These are phyloP conservation scores for Noccaea bulbosa DNA, from an alignment of 345 rosid species.

Conservation along the genomic window DNA sequence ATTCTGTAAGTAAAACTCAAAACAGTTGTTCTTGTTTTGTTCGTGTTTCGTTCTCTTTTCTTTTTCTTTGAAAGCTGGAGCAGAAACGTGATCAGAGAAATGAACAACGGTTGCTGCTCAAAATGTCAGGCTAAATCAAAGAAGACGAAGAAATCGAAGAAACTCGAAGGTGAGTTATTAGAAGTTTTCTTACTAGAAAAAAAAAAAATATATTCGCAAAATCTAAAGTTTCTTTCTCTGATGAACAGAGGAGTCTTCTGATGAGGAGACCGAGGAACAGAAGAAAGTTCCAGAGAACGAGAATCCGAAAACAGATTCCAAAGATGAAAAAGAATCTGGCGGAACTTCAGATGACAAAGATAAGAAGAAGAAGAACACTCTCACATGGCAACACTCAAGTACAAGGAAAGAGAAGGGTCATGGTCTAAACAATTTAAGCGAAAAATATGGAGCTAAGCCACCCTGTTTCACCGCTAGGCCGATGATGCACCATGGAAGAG, in stretches of 20 bases:
- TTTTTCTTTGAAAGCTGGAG: not conserved
- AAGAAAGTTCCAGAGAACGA: constrained; percentile 10
- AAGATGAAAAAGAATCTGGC: not conserved
- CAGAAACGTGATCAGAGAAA: constrained; percentile 17
- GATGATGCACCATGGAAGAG: constrained; percentile 13
- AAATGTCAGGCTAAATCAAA: constrained; percentile 24
- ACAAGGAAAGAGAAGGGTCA: constrained; percentile 30
- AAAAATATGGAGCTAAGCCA: not conserved
- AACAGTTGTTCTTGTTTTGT: not conserved
- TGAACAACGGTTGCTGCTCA: constrained; percentile 31
- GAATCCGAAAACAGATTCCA: constrained; percentile 29
- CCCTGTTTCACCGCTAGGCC: not conserved
- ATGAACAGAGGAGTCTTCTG: constrained; percentile 30
- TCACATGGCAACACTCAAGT: constrained; percentile 35
- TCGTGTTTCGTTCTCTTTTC: constrained; percentile 3
- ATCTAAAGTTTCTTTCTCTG: constrained; percentile 25
- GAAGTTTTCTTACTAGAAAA: not conserved
- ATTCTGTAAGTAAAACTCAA: constrained; percentile 6
- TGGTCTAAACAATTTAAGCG: not conserved
- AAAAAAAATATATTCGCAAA: not conserved
- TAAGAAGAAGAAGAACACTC: constrained; percentile 18
- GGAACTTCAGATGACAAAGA: constrained; percentile 1
- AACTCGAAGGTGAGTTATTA: constrained; percentile 21
- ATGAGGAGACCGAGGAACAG: constrained; percentile 9
- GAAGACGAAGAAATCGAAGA: constrained; percentile 23